Percentiles rank a stretch among this genome's conserved stretches.
These are phyloP conservation scores for Jaenimonas drosophilae DNA, from an alignment of 208 protist species.

Conservation along the genomic window DNA sequence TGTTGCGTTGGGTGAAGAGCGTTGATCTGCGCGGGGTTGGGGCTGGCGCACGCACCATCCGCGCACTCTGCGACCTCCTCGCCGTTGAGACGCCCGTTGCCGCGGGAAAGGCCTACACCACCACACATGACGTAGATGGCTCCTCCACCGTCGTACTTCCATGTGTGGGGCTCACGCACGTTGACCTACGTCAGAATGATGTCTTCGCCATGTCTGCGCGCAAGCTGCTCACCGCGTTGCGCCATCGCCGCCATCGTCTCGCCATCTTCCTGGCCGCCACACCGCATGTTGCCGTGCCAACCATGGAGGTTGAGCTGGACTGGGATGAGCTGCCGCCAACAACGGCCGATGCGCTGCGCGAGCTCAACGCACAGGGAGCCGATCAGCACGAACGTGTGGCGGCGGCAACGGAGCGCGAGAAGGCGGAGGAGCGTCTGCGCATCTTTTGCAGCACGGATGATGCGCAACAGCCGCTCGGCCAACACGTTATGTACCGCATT, in stretches of 20 bases:
- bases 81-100: constrained; percentile 5
- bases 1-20: constrained; percentile 50
- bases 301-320: constrained; percentile 17
- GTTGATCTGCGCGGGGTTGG: constrained; percentile 37
- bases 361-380: not conserved
- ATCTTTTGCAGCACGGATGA: constrained; percentile 17
- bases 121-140: not conserved
- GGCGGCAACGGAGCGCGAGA: constrained; percentile 1
- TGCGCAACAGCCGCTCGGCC: not conserved
- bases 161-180: constrained; percentile 7
- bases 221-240: constrained; percentile 14
- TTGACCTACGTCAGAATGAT: constrained; percentile 30
- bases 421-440: not conserved
- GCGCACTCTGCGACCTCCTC: constrained; percentile 15
- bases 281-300: not conserved
- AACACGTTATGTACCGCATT: constrained; percentile 15
- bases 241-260: constrained; percentile 4
- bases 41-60: constrained; percentile 17
- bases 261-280: not conserved
- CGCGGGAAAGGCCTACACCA: constrained; percentile 17
- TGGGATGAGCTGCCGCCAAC: constrained; percentile 18
- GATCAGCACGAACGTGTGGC: constrained; percentile 5
- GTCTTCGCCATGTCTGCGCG: constrained; percentile 27
- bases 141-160: constrained; percentile 1
- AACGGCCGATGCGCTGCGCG: constrained; percentile 7